Evolutionary conservation across 768 basidiomycete species (phyloP).

Genomic region (Epithele typhae): DNA sequence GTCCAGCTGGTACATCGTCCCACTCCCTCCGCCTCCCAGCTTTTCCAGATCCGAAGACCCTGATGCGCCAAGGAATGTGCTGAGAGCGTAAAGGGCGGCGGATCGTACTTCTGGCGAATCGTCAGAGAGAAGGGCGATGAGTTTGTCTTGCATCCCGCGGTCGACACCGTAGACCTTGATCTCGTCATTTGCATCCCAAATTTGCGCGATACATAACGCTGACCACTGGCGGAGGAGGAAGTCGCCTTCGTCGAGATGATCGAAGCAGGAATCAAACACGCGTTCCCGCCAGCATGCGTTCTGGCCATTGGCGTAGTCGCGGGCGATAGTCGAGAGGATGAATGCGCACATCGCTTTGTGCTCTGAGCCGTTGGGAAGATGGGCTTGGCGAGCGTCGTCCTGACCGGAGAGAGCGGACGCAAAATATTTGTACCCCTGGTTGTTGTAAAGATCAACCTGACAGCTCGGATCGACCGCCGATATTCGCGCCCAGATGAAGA

Average conservation of each 20-base stretch:
- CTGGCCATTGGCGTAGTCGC: slow-evolving; percentile 88
- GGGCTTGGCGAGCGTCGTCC: slow-evolving; percentile 47
- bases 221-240: slow-evolving; percentile 94
- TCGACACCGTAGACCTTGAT: slow-evolving; percentile 83
- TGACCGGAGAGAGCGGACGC: slow-evolving; percentile 67
- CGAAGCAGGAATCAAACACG: slow-evolving; percentile 86
- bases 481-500: slow-evolving; percentile 99
- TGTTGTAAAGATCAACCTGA: slow-evolving; percentile 84
- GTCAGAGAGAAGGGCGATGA: slow-evolving; percentile 75
- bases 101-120: slow-evolving; percentile 91
- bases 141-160: slow-evolving; percentile 73
- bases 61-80: slow-evolving; percentile 89
- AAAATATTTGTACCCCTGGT: slow-evolving; percentile 83
- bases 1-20: slow-evolving; percentile 70
- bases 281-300: slow-evolving; percentile 74
- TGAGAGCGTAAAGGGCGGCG: slow-evolving; percentile 86
- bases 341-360: slow-evolving; percentile 99
- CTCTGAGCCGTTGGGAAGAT: slow-evolving; percentile 90
- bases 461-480: slow-evolving; percentile 94
- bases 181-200: slow-evolving; percentile 93
- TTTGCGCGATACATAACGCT: slow-evolving; percentile 86
- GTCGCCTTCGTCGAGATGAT: slow-evolving; percentile 82
- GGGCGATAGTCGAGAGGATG: slow-evolving; percentile 83
- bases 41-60: slow-evolving; percentile 65
- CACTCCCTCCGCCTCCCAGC: slow-evolving; percentile 80